Conservation (phyloP, 768 basidiomycete genomes). For the Trametes sanguinea region DNA sequence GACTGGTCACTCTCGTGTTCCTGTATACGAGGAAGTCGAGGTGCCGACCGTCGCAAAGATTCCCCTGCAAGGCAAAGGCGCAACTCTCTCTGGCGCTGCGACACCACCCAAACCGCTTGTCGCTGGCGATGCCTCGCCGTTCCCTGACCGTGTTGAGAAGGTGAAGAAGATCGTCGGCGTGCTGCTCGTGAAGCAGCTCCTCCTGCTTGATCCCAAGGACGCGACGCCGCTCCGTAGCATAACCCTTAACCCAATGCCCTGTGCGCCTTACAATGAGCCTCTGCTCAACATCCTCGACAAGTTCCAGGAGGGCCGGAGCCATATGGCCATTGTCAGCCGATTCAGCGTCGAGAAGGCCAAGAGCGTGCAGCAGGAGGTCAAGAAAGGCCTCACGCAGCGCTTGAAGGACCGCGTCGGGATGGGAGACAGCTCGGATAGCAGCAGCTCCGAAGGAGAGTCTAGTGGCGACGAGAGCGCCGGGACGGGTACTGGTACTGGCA, state of each 20-base stretch:
- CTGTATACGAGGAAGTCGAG: constrained; percentile 79
- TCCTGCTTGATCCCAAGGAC: constrained; percentile 84
- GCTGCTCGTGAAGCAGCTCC: constrained; percentile 73
- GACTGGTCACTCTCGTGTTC: constrained; percentile 83
- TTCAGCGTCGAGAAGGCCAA: constrained; percentile 71
- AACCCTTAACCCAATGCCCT: constrained; percentile 76
- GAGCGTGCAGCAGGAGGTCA: constrained; percentile 77
- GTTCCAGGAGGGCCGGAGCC: constrained; percentile 84
- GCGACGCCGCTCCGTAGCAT: constrained; percentile 75
- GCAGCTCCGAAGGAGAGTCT: constrained; percentile 46
- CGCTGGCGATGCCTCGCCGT: constrained; percentile 26
- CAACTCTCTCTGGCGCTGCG: constrained; percentile 3
- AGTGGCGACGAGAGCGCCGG: constrained; percentile 15
- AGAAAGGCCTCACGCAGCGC: constrained; percentile 72
- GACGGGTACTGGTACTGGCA: constrained; percentile 20
- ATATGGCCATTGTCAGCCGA: constrained; percentile 86
- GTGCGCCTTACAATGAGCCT: constrained; percentile 81
- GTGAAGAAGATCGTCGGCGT: constrained; percentile 82
- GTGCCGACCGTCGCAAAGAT: constrained; percentile 40
- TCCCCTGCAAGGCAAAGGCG: not conserved
- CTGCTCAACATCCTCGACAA: constrained; percentile 77
- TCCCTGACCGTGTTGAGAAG: constrained; percentile 32
- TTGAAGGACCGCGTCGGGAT: constrained; percentile 73
- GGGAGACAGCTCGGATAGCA: constrained; percentile 49
- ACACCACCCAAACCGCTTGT: constrained; percentile 8